A percentile compares a stretch with the other conserved stretches of the same genome.
Evolutionary conservation across 768 basidiomycete species (phyloP).

Genomic region (Lactarius tabidus): DNA sequence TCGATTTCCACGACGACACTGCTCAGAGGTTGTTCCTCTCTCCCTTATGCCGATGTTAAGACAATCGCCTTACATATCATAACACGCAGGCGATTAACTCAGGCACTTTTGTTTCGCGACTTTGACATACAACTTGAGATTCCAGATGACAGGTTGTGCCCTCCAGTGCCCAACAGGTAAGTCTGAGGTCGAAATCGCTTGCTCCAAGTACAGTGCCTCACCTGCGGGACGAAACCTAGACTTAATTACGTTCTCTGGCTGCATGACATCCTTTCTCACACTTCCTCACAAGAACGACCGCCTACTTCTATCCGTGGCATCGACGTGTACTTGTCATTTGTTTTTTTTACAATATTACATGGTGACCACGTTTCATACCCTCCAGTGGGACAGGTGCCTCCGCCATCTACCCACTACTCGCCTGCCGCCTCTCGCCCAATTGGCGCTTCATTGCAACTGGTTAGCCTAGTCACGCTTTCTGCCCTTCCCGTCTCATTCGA

Average conservation of each 20-base stretch:
- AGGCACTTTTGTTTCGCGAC: conserved; percentile 71
- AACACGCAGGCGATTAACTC: conserved; percentile 61
- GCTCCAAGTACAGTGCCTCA: too few relatives aligned
- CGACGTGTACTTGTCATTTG: conserved; percentile 59
- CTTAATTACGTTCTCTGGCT: conserved; percentile 87
- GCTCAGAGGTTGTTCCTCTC: conserved; percentile 54
- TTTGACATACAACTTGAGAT: conserved; percentile 61
- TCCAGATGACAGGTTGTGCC: conserved; percentile 75
- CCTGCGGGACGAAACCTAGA: conserved; percentile 35
- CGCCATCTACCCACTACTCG: conserved; percentile 82
- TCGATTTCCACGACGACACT: conserved; percentile 72
- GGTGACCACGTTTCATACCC: not conserved
- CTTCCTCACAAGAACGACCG: not conserved
- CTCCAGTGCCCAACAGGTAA: conserved; percentile 53
- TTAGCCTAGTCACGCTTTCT: conserved; percentile 27
- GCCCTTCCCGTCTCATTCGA: not conserved
- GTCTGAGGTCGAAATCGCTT: too few relatives aligned
- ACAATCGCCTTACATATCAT: conserved; percentile 7
- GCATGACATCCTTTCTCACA: conserved; percentile 50
- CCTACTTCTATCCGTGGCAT: conserved; percentile 44
- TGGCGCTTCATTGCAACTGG: conserved; percentile 74
- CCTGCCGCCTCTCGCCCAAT: conserved; percentile 45
- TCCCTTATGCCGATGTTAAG: not conserved
- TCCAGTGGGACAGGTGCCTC: conserved; percentile 86
- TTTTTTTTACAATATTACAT: not conserved